A percentile compares a stretch with the other conserved stretches of the same genome.
phyloP scores from a whole-genome alignment of 163 green algal species.

The Scenedesmus sp. region DNA sequence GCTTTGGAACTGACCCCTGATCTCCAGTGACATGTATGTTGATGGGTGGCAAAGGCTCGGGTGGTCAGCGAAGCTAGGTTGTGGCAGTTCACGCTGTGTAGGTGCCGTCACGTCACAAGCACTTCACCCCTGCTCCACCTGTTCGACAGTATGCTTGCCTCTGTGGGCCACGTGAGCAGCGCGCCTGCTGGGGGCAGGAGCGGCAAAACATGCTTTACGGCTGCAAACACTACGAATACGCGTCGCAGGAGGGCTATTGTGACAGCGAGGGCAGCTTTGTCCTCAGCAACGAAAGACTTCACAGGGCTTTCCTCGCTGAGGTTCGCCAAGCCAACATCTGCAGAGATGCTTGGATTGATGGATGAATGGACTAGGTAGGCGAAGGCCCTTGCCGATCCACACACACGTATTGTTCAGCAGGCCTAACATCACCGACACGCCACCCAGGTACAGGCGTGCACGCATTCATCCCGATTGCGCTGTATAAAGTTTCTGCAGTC shows the following conservation, averaged over 20 bases:
- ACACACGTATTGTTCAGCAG: background rate
- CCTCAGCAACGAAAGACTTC: background rate
- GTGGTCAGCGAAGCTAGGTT: too few species aligned
- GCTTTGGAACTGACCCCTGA: too few species aligned
- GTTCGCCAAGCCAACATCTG: background rate
- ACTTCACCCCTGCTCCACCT: background rate
- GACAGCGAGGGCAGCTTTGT: background rate
- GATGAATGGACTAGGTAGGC: constrained; percentile 16
- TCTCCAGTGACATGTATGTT: too few species aligned
- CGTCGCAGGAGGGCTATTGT: background rate
- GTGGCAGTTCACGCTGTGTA: too few species aligned
- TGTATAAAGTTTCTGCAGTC: too few species aligned
- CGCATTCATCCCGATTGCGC: background rate
- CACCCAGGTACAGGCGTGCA: background rate
- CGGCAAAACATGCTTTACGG: background rate
- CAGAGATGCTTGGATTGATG: constrained; percentile 29
- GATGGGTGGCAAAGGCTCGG: too few species aligned
- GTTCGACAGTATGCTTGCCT: background rate
- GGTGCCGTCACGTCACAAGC: background rate
- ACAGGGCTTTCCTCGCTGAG: constrained; percentile 7
- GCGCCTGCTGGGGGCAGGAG: background rate
- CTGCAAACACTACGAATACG: background rate
- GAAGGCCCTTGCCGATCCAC: background rate
- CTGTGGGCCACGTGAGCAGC: background rate
- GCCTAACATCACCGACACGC: background rate